Percentiles rank a stretch among this genome's conserved stretches.
phyloP scores from a whole-genome alignment of 208 protist species.

The Trypanosomatidae sp. region DNA sequence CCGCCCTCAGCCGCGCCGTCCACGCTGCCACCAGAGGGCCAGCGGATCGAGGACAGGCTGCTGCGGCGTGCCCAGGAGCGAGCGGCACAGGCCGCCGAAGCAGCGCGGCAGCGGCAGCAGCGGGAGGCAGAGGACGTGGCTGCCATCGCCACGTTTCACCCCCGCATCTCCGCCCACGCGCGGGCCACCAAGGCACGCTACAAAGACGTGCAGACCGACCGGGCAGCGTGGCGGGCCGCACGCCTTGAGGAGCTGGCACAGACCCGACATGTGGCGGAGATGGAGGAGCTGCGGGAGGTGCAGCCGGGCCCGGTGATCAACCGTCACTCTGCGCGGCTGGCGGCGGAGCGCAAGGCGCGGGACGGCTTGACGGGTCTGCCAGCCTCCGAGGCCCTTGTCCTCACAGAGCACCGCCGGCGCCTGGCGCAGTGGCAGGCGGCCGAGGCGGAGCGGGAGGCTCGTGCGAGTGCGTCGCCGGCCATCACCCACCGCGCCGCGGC shows the following conservation, averaged over 20 bases:
- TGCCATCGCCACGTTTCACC: constrained; percentile 40
- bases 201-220: constrained; percentile 20
- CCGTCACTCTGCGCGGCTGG: constrained; percentile 44
- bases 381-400: constrained; percentile 16
- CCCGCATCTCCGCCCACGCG: constrained; percentile 52
- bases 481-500: constrained; percentile 65
- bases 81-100: constrained; percentile 12
- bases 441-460: constrained; percentile 21
- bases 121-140: constrained; percentile 42
- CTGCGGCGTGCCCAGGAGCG: constrained; percentile 53
- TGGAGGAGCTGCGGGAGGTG: constrained; percentile 28
- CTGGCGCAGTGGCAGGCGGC: constrained; percentile 24
- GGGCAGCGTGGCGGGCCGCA: constrained; percentile 27
- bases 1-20: not conserved
- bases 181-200: constrained; percentile 38
- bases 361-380: constrained; percentile 33
- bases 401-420: constrained; percentile 20
- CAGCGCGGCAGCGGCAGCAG: constrained; percentile 24
- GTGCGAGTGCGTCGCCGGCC: constrained; percentile 4
- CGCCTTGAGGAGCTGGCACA: constrained; percentile 31
- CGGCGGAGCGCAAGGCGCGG: constrained; percentile 29
- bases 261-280: constrained; percentile 4
- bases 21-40: constrained; percentile 15
- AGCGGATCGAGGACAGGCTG: constrained; percentile 60
- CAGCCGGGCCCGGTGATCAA: constrained; percentile 42